A percentile compares a stretch with the other conserved stretches of the same genome.
These are phyloP conservation scores for Clohesyomyces aquaticus DNA, from an alignment of 495 filamentous ascomycete genomes.

Conservation along the genomic window DNA sequence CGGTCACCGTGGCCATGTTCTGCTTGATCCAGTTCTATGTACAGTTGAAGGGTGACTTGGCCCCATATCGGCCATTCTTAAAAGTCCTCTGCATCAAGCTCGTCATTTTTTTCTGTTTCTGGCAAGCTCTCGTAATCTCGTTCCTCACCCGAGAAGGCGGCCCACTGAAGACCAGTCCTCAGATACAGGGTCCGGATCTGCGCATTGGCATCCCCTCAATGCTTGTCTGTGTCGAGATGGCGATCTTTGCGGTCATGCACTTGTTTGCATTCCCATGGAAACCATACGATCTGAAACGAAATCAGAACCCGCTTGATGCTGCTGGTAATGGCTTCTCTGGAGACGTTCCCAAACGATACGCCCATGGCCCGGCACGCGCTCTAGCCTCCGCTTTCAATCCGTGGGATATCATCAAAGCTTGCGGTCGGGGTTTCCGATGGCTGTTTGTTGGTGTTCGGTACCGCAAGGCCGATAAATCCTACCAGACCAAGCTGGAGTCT, in stretches of 20 bases:
- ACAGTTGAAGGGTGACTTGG: slow-evolving; percentile 70
- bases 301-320: slow-evolving; percentile 55
- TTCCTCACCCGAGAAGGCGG: slow-evolving; percentile 23
- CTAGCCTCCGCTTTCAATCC: slow-evolving; percentile 77
- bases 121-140: slow-evolving; percentile 59
- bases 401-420: slow-evolving; percentile 80
- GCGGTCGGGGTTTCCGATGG: slow-evolving; percentile 79
- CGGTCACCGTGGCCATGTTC: slow-evolving; percentile 89
- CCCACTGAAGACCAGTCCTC: slow-evolving; percentile 58
- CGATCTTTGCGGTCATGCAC: slow-evolving; percentile 76
- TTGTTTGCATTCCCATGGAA: slow-evolving; percentile 81
- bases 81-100: slow-evolving; percentile 90
- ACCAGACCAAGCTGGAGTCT: slow-evolving; percentile 42
- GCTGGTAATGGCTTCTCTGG: slow-evolving; percentile 37
- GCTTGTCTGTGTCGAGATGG: slow-evolving; percentile 86
- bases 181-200: slow-evolving; percentile 71
- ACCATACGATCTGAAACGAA: slow-evolving; percentile 58
- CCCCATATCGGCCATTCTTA: slow-evolving; percentile 72
- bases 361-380: slow-evolving; percentile 69
- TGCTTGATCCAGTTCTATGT: slow-evolving; percentile 88
- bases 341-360: slow-evolving; percentile 46
- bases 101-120: slow-evolving; percentile 94
- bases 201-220: slow-evolving; percentile 80
- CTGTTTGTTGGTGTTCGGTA: slow-evolving; percentile 71
- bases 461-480: slow-evolving; percentile 58